These are phyloP conservation scores for Pseudevernia furfuracea DNA, from an alignment of 495 filamentous ascomycete species.

Conservation along the genomic window DNA sequence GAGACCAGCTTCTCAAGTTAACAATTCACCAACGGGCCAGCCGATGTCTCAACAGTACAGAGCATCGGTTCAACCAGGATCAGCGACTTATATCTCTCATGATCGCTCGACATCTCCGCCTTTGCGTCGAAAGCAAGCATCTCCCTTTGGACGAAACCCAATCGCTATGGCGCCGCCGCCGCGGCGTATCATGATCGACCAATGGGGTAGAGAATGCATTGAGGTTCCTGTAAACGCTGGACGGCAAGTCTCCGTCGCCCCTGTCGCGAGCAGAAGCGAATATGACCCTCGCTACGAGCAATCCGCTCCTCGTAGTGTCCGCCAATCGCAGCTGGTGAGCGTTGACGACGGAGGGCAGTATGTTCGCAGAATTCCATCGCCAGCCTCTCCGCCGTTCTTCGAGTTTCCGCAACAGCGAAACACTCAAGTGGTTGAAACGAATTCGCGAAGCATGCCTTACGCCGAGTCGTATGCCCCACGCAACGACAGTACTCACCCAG, in stretches of 20 bases:
- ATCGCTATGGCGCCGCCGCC: constrained; percentile 51
- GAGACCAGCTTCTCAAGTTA: constrained; percentile 54
- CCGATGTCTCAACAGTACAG: constrained; percentile 52
- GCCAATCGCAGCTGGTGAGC: constrained; percentile 38
- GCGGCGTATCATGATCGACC: constrained; percentile 60
- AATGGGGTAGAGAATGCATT: constrained; percentile 62
- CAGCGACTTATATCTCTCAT: constrained; percentile 38
- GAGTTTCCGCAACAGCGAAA: constrained; percentile 36
- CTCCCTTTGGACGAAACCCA: constrained; percentile 34
- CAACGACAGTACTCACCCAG: constrained; percentile 36
- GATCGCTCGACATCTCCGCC: constrained; percentile 54
- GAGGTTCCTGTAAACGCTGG: constrained; percentile 47
- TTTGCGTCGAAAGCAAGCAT: constrained; percentile 39
- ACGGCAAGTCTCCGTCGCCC: constrained; percentile 38
- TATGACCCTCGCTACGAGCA: constrained; percentile 39
- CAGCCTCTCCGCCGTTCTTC: constrained; percentile 30
- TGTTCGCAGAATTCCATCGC: constrained; percentile 40
- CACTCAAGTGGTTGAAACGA: constrained; percentile 25
- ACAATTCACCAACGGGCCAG: constrained; percentile 43
- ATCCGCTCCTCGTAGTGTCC: constrained; percentile 32
- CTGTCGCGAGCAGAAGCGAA: constrained; percentile 41
- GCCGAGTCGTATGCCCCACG: constrained; percentile 5
- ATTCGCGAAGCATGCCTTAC: constrained; percentile 12
- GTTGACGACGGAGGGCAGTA: constrained; percentile 41
- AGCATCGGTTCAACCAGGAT: constrained; percentile 40